Base-by-base conservation (phyloP, 2,329 filamentous ascomycete species). In the Talaromyces sp. region DNA sequence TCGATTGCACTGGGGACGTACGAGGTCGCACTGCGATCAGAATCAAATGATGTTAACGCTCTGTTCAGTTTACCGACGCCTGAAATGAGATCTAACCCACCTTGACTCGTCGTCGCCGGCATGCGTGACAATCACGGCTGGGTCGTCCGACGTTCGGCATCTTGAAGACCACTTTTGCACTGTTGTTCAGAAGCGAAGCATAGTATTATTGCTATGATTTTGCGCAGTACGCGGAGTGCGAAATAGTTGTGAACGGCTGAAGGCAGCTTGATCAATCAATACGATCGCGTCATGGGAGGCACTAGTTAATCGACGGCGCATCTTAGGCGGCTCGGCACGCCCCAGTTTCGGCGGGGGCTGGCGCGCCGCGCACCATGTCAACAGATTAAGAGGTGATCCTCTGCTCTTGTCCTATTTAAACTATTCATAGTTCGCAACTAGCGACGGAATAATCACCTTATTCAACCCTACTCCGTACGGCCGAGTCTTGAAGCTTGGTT, bases 111-210 rank as follows among this genome's bases (percentile, higher is more conserved):
- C 57, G 30, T 34, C 36, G 14, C 23, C 57, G 57, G n/a, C 57
- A 59, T 23, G 42, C 12, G 34, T 59, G 30, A 50, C 44, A 59
- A 59, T 52, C 57, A 33, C 57, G 57, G 16, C 57, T 59, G 12
- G 57, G 57, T 40, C 57, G 57, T 14, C 57, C 57, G 18, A 59
- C 57, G 30, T 59, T 59, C 8, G 57, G 57, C 57, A 59, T 59
- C 5, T 18, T 47, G 44, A 12, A n/a, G 10, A 47, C 5, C 10
- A 12, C 18, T 10, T 8, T 14, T 47, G 44, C 14, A 40, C 18
- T 47, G 18, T 14, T 27, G 44, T 5, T 27, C 44, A 27, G 44
- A 47, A 27, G 44, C 4, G 3, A 47, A 47, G 44, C 44, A 47
- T 47, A 3, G 18, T 47, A 47, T 27, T 47, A 47, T 47, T 27